Percentiles rank a stretch among this genome's conserved stretches.
Evolutionary conservation across 257 asterid genomes (phyloP).

Genomic region (Solanum chiquidenum): DNA sequence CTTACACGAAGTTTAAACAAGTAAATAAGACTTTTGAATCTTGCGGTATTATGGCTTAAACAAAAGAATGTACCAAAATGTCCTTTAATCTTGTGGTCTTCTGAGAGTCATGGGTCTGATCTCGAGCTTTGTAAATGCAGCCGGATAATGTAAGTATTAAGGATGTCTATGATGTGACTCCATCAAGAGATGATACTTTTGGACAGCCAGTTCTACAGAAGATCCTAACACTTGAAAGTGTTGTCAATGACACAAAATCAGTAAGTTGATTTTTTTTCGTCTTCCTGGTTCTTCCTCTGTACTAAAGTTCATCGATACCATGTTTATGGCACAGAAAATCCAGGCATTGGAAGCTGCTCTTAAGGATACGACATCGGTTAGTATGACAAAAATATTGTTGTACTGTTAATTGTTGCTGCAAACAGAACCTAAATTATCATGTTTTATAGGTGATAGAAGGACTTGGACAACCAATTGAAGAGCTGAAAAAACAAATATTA

Average conservation of each 20-base stretch:
- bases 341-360: constrained; percentile 45
- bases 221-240: constrained; percentile 33
- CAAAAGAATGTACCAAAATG: too few relatives aligned
- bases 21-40: background rate
- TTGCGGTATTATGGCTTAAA: too few relatives aligned
- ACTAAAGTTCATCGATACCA: background rate
- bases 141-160: constrained; percentile 18
- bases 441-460: constrained; percentile 38
- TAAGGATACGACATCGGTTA: constrained; percentile 52
- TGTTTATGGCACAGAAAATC: constrained; percentile 36
- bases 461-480: constrained; percentile 44
- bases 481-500: constrained; percentile 15
- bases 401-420: background rate
- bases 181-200: background rate
- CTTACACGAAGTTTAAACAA: background rate
- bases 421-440: background rate
- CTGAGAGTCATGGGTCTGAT: background rate
- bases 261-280: constrained; percentile 15
- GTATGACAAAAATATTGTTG: background rate
- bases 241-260: constrained; percentile 29
- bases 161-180: constrained; percentile 10
- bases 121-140: constrained; percentile 8
- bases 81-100: background rate
- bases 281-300: background rate
- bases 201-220: constrained; percentile 14